Evolutionary conservation across 257 asterid genomes (phyloP).

Genomic region (Solanum virginianum): DNA sequence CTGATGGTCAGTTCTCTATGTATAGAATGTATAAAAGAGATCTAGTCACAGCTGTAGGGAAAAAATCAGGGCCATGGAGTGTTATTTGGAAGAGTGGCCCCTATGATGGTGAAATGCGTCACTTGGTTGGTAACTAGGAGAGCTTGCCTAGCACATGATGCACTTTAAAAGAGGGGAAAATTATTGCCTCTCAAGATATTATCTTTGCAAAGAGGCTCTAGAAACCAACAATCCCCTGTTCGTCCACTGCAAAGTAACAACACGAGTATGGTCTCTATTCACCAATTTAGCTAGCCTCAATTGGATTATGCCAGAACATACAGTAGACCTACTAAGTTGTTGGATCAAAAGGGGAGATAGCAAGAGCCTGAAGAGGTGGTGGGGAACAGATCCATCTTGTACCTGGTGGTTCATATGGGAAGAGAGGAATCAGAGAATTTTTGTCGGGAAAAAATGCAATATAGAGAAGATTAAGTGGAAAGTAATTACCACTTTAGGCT

Average conservation of each 20-base stretch:
- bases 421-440: no score
- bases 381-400: background rate
- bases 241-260: background rate
- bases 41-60: background rate
- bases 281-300: background rate
- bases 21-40: background rate
- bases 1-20: background rate
- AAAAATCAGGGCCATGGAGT: background rate
- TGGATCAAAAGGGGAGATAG: background rate
- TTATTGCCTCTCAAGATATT: background rate
- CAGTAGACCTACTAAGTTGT: background rate
- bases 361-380: background rate
- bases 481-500: background rate
- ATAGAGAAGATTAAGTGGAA: background rate
- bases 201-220: background rate
- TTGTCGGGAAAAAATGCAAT: background rate
- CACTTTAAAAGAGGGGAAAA: background rate
- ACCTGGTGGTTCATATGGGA: background rate
- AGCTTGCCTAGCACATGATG: background rate
- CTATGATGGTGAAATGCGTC: background rate
- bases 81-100: background rate
- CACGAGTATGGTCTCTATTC: background rate
- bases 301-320: background rate
- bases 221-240: background rate
- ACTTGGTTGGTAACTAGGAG: background rate